A percentile compares a stretch with the other conserved stretches of the same genome.
Evolutionary conservation across 2,329 filamentous ascomycete species (phyloP).

Genomic region (Ceratocystis albifundus): DNA sequence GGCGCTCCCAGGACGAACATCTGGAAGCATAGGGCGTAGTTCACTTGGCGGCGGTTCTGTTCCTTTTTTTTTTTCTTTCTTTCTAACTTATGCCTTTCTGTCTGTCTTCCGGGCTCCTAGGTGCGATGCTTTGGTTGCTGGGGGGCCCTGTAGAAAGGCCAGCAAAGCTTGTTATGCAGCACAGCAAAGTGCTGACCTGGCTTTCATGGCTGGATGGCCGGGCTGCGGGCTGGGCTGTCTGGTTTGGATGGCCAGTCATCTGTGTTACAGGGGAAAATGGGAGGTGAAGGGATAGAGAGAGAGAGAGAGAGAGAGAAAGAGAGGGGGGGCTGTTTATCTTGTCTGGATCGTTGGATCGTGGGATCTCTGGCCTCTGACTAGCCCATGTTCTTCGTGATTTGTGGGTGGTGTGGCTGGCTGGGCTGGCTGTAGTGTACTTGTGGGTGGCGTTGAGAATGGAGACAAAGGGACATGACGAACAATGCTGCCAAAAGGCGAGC

Average conservation of each 20-base stretch:
- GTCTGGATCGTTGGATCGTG: background rate
- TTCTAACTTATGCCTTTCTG: too few species aligned
- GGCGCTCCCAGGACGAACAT: too few species aligned
- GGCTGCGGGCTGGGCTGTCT: too few species aligned
- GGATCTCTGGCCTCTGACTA: background rate
- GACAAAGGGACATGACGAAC: background rate
- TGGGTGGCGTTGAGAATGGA: background rate
- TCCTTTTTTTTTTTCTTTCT: background rate
- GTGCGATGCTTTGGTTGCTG: background rate
- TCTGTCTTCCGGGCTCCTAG: too few species aligned
- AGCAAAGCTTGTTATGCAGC: background rate
- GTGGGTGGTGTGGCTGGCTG: background rate
- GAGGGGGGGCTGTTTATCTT: background rate
- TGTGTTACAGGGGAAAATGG: background rate
- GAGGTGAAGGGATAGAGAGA: background rate
- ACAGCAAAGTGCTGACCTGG: slow-evolving; percentile 8
- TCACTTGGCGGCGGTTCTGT: background rate
- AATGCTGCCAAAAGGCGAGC: too few species aligned
- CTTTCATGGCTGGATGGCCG: background rate
- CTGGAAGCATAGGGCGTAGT: background rate
- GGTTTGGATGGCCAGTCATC: background rate
- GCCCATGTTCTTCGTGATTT: background rate
- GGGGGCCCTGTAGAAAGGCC: background rate
- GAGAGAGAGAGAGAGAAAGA: background rate
- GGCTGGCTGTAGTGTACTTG: background rate